Percentiles rank a stretch among this genome's conserved stretches.
Conservation (phyloP, 352 stramenopile species). For the Pythium sukuiense region DNA sequence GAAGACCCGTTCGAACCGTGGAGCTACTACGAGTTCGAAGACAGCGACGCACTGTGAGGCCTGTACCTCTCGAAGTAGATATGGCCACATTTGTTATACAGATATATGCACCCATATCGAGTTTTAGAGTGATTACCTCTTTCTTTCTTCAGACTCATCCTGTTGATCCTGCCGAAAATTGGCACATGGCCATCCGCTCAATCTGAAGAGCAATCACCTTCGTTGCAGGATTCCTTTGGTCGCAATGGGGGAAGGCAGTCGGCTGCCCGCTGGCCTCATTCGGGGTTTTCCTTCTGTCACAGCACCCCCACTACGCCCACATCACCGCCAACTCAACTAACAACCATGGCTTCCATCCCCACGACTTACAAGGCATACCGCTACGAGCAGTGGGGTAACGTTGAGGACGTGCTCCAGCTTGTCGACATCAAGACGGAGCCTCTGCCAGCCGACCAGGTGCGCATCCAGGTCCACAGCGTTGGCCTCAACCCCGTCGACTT, state of each 20-base stretch:
- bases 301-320: too few relatives aligned
- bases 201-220: too few relatives aligned
- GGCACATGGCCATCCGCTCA: too few relatives aligned
- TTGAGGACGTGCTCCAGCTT: slow-evolving; percentile 30
- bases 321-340: too few relatives aligned
- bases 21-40: slow-evolving; percentile 64
- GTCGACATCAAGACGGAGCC: slow-evolving; percentile 11
- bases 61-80: background rate
- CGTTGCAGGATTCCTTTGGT: too few relatives aligned
- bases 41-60: too few relatives aligned
- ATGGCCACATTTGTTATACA: background rate
- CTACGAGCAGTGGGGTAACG: slow-evolving; percentile 32
- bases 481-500: slow-evolving; percentile 34
- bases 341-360: slow-evolving; percentile 1
- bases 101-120: background rate
- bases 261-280: too few relatives aligned
- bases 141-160: too few relatives aligned
- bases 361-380: slow-evolving; percentile 30
- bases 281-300: too few relatives aligned
- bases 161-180: too few relatives aligned
- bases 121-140: too few relatives aligned
- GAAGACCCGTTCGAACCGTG: slow-evolving; percentile 67
- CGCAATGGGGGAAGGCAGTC: too few relatives aligned
- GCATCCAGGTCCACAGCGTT: slow-evolving; percentile 33
- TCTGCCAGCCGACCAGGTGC: slow-evolving; percentile 27